Evolutionary conservation across 1,284 basidiomycete genomes (phyloP).

Genomic region (Coniferiporia sulphurascens): DNA sequence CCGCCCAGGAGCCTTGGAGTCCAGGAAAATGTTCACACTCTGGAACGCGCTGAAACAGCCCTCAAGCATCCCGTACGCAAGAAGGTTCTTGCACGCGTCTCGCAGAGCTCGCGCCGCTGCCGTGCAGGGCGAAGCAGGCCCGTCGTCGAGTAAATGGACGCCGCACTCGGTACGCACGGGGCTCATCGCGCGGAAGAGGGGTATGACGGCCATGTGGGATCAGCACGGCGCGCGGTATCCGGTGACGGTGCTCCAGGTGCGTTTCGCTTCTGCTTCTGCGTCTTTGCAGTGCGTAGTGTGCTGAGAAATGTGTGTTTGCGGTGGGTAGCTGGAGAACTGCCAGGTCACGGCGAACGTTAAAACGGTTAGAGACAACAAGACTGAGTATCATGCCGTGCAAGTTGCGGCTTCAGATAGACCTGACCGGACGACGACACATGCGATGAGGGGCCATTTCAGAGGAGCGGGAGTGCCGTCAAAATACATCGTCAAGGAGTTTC

Average conservation of each 20-base stretch:
- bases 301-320: background rate
- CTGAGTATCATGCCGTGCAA: constrained; percentile 82
- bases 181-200: constrained; percentile 92
- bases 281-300: too few relatives aligned
- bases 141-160: constrained; percentile 63
- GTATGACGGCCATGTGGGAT: constrained; percentile 95
- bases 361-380: constrained; percentile 56
- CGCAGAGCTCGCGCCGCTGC: background rate
- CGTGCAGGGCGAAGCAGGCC: background rate
- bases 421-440: constrained; percentile 60
- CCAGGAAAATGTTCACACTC: constrained; percentile 2
- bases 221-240: constrained; percentile 83
- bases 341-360: constrained; percentile 78
- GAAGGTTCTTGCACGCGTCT: constrained; percentile 3
- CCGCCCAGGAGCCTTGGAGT: background rate
- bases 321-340: constrained; percentile 68
- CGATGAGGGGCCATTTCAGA: constrained; percentile 84
- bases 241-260: constrained; percentile 91
- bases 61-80: background rate
- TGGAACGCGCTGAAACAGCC: constrained; percentile 9
- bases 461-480: constrained; percentile 85
- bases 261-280: constrained; percentile 25
- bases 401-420: constrained; percentile 75
- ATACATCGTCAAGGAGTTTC: constrained; percentile 85
- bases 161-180: constrained; percentile 87